Evolutionary conservation across 176 grass and related monocot genomes (phyloP).

Genomic region (Alopecurus myosuroides): DNA sequence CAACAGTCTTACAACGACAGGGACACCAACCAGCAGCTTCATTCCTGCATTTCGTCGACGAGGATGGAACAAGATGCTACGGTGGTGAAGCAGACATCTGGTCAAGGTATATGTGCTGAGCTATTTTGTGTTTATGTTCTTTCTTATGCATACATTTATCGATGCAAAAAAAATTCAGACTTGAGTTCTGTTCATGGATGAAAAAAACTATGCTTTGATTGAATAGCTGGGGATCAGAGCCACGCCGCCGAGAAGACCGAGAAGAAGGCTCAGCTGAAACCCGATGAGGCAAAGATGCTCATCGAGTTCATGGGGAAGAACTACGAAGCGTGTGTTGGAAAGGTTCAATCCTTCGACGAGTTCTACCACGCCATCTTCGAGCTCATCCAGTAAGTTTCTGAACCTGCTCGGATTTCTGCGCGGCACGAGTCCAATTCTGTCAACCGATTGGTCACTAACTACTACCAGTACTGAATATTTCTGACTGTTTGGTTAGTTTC

Average conservation of each 20-base stretch:
- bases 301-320: constrained; percentile 15
- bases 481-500: not conserved
- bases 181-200: not conserved
- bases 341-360: constrained; percentile 8
- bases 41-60: not conserved
- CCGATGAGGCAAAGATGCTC: not conserved
- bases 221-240: not conserved
- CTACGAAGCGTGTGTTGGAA: not conserved
- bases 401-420: not conserved
- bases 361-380: constrained; percentile 67
- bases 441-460: not conserved
- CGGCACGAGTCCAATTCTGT: not conserved
- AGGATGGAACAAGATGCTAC: not conserved
- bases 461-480: not conserved
- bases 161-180: not conserved
- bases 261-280: constrained; percentile 22
- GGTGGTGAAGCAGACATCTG: not conserved
- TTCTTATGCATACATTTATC: not conserved
- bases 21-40: not conserved
- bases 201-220: not conserved
- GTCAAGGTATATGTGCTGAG: constrained; percentile 10
- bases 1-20: not conserved
- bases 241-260: not conserved
- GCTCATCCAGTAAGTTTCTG: constrained; percentile 46
- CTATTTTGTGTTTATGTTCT: not conserved